phyloP scores from a whole-genome alignment of 176 grass and related monocot genomes.

The Aegilops sharonensis region DNA sequence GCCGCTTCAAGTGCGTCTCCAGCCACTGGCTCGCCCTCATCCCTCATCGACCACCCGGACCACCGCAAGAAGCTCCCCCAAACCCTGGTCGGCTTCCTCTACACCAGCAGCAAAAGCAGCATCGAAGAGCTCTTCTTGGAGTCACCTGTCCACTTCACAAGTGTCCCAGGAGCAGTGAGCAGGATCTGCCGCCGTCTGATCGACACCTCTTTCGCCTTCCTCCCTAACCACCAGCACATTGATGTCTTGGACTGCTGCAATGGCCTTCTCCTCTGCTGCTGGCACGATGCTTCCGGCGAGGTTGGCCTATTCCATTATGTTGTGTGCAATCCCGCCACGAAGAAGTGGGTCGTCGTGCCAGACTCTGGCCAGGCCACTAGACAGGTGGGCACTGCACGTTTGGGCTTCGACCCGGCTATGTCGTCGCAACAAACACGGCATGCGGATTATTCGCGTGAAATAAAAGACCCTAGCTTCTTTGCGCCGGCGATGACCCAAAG shows the following conservation, averaged over 20 bases:
- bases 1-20: background rate
- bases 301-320: background rate
- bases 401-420: background rate
- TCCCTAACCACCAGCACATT: background rate
- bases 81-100: background rate
- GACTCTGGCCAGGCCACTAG: background rate
- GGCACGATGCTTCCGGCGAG: background rate
- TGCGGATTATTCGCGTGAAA: too few species aligned
- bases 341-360: background rate
- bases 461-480: too few species aligned
- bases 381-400: background rate
- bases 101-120: background rate
- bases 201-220: background rate
- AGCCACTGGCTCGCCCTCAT: too few species aligned
- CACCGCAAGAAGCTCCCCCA: background rate
- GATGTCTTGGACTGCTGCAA: background rate
- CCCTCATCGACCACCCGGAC: background rate
- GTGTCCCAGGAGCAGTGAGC: background rate
- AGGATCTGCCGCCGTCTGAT: background rate
- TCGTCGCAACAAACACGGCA: background rate
- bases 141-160: background rate
- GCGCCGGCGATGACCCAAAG: too few species aligned
- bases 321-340: background rate
- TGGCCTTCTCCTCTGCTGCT: background rate
- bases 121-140: background rate